These are phyloP conservation scores for Trichosporon sp. DNA, from an alignment of 1,284 basidiomycete genomes.

Conservation along the genomic window DNA sequence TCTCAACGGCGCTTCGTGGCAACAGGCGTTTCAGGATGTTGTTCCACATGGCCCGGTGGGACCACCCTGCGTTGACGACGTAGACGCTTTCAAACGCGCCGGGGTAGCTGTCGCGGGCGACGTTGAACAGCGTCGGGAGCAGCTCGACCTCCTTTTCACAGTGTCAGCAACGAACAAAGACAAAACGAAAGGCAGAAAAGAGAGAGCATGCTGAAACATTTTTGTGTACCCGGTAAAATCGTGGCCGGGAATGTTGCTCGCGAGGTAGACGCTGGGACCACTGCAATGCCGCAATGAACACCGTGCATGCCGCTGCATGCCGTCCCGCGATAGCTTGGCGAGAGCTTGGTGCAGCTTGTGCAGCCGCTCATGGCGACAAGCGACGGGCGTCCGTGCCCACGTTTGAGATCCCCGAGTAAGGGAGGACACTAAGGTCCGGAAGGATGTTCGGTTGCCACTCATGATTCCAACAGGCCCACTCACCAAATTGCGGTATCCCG, in stretches of 20 bases:
- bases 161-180: conserved; percentile 10
- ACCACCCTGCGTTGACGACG: conserved; percentile 60
- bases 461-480: conserved; percentile 28
- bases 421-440: neutral
- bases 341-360: too few relatives aligned
- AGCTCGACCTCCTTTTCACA: conserved; percentile 54
- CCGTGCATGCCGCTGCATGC: neutral
- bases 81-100: conserved; percentile 55
- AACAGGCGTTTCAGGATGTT: conserved; percentile 57
- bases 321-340: neutral
- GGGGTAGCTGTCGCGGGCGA: conserved; percentile 54
- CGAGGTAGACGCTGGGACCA: neutral
- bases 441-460: neutral
- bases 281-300: neutral
- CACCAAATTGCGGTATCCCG: conserved; percentile 55
- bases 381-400: neutral
- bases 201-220: neutral
- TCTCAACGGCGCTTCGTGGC: conserved; percentile 58
- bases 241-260: neutral
- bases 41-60: conserved; percentile 59
- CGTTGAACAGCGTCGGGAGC: conserved; percentile 49
- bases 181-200: neutral
- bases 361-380: conserved; percentile 4
- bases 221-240: neutral
- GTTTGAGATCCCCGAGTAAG: neutral